Base-by-base conservation (phyloP, 257 asterid genomes). In the Nicotiana benthamiana region DNA sequence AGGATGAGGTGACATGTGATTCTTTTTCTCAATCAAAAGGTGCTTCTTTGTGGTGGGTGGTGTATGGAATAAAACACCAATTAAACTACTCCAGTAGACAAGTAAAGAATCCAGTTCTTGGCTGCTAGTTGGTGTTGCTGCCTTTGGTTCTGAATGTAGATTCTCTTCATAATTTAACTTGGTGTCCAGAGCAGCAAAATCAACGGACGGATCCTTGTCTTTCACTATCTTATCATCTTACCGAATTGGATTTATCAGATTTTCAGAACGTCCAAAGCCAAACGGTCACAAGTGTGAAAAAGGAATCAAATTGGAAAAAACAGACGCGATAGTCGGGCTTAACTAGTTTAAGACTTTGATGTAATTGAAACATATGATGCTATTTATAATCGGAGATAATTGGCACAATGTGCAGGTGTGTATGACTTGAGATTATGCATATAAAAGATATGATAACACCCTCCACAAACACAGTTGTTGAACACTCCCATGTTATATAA, bases 21-120 rank as follows among this genome's bases (percentile, higher is more conserved):
- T 40, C 72, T 32, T 81, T 82, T 68, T 53, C 30, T 1, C 77
- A n/a, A 27, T 34, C 40, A 80, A 67, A 76, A 82, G 83, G 84
- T 83, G 78, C 75, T 48, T 36, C 27, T 80, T 9, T n/a, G 20
- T 8, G 12, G 48, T 40, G 12, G 12, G 12, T 40, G 48, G 48
- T 40, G 83, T 17, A 43, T 18, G 68, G 75, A 76, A 66, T 13
- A 26, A 75, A 60, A 75, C 22, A 52, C 64, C 32, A 20, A 62
- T 79, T 64, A 46, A 80, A 82, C 66, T 27, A 28, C 4, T 28
- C 32, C 32, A 64, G 66, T 20, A 63, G 30, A 48, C 52, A 88
- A 85, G 91, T 80, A 87, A 90, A 57, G 90, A 85, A 90, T 90
- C 82, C 26, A 75, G 87, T 90, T 88, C 91, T 63, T 67, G 32